These are phyloP conservation scores for Colletotrichum sojae DNA, from an alignment of 2,329 filamentous ascomycete species.

Conservation along the genomic window DNA sequence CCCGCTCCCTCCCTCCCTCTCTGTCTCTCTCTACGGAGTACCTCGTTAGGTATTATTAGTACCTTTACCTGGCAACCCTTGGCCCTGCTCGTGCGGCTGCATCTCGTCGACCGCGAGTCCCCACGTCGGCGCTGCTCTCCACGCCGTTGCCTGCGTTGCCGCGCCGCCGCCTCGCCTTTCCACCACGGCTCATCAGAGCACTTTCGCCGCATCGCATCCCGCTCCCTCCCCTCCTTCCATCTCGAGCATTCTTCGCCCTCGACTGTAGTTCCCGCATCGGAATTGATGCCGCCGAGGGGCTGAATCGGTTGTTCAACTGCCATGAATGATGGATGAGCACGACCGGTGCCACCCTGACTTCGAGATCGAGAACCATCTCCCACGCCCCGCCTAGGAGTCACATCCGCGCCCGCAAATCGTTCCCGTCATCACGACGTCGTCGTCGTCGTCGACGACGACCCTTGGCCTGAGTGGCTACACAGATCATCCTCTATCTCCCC, in stretches of 20 bases:
- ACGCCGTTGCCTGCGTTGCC: conserved; percentile 28
- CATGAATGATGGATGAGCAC: conserved; percentile 42
- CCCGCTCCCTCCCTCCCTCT: not conserved
- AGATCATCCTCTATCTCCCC: not conserved
- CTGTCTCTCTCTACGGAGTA: no score
- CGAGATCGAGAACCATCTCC: conserved; percentile 28
- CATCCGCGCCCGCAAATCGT: conserved; percentile 7
- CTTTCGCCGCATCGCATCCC: conserved; percentile 12
- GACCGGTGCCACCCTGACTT: conserved; percentile 35
- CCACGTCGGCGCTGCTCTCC: conserved; percentile 24
- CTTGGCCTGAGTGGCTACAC: not conserved
- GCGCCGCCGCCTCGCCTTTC: conserved; percentile 18
- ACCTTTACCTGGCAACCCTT: not conserved
- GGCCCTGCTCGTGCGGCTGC: not conserved
- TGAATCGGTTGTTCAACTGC: conserved; percentile 10
- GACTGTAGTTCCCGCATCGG: not conserved
- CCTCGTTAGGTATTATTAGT: no score
- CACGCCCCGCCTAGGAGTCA: conserved; percentile 22
- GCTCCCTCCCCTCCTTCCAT: not conserved
- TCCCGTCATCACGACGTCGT: not conserved
- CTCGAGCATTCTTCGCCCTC: not conserved
- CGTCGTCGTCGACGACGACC: not conserved
- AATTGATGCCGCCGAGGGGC: conserved; percentile 16
- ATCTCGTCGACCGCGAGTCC: conserved; percentile 13
- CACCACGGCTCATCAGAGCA: conserved; percentile 4